These are phyloP conservation scores for Aspergillus costaricaensis DNA, from an alignment of 2,329 filamentous ascomycete genomes.

Conservation along the genomic window DNA sequence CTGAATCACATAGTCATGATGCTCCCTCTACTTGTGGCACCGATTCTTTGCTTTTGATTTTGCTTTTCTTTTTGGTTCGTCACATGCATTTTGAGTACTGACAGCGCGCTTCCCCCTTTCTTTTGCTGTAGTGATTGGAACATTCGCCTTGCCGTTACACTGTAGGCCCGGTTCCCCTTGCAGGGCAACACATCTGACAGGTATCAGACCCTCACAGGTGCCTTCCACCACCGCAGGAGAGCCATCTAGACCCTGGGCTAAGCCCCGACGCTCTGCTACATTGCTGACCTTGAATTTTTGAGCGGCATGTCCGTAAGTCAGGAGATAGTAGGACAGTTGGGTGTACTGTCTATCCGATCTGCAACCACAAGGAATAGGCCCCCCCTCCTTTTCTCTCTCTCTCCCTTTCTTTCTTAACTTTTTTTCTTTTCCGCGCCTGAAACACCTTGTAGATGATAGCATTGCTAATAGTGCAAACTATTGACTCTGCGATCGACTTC, in stretches of 20 bases:
- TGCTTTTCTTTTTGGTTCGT: too few species aligned
- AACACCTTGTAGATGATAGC: neutral
- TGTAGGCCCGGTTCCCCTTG: neutral
- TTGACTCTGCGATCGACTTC: slow-evolving; percentile 38
- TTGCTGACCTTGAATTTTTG: slow-evolving; percentile 33
- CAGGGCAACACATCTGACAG: neutral
- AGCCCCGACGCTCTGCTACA: slow-evolving; percentile 26
- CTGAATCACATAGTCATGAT: too few species aligned
- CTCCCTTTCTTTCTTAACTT: neutral
- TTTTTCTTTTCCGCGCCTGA: neutral
- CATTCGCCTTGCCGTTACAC: neutral
- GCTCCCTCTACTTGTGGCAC: too few species aligned
- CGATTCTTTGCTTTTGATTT: neutral
- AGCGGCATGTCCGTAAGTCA: too few species aligned
- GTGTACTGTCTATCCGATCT: slow-evolving; percentile 31
- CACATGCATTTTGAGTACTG: neutral
- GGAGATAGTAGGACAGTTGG: too few species aligned
- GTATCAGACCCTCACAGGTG: neutral
- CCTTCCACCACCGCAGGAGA: neutral
- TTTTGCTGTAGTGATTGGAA: neutral
- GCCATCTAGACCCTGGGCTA: neutral
- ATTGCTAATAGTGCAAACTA: slow-evolving; percentile 27
- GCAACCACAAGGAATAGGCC: slow-evolving; percentile 33
- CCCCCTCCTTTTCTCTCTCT: neutral
- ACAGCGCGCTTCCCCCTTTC: neutral